Base-by-base conservation (phyloP, 208 protist genomes). In the Zelonia costaricensis region DNA sequence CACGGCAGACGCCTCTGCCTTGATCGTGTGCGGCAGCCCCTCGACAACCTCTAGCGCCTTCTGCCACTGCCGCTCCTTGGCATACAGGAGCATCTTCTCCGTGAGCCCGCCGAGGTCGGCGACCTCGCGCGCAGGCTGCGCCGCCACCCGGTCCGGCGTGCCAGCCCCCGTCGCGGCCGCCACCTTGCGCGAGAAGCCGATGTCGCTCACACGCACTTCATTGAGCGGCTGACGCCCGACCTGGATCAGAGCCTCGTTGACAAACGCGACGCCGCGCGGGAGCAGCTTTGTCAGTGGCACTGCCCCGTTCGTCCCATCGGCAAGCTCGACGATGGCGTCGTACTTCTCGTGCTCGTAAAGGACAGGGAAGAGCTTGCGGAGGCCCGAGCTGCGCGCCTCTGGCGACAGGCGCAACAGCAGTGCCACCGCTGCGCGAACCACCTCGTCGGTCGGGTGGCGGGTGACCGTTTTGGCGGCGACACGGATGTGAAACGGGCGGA, bases 41-140 rank as follows among this genome's bases (percentile, higher is more conserved):
- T 71, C 36, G 0, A 96, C 59, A 8, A 79, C 60, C 13, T 70
- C 47, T 9, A 93, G 57, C 40, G 91, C 86, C 60, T 78, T 80
- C 4, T 39, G 54, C 87, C 91, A 96, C 56, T 96, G 58, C 35
- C 68, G 73, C 48, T 93, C 84, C 63, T 92, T 93, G 4, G 85
- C 86, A 43, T 80, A 89, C 22, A 73, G 59, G 45, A 96, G 74
- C 87, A 96, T 91, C 36, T 69, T 78, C 56, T 94, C 87, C 18
- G 87, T 86, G n/a, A 80, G 43, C 4, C 66, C 60, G 1, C 80
- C 69, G 18, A 86, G 40, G 23, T 83, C 74, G n/a, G 43, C 27
- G 1, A 55, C 58, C 35, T 47, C 45, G 38, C 16, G 28, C 16
- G 42, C 30, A 1, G 44, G 25, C 23, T 23, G 52, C 20, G 52